Percentiles rank a stretch among this genome's conserved stretches.
Conservation (phyloP, 306 rosid genomes). For the Prunus persica region DNA sequence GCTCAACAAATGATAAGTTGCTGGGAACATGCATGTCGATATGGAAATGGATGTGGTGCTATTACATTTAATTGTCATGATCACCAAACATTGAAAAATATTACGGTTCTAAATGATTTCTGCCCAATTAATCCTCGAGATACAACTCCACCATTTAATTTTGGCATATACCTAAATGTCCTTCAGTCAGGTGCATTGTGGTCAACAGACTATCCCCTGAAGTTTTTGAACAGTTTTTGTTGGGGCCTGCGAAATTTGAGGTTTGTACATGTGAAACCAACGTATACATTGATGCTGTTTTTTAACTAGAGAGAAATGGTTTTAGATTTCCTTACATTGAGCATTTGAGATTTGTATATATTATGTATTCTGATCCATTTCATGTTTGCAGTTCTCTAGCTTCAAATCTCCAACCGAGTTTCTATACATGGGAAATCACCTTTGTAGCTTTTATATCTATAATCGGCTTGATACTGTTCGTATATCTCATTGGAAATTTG, state of each 20-base stretch:
- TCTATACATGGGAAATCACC: conserved; percentile 21
- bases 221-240: conserved; percentile 31
- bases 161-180: neutral
- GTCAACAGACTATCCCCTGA: conserved; percentile 15
- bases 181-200: conserved; percentile 15
- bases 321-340: too few species aligned
- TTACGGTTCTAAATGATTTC: neutral
- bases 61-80: neutral
- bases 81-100: neutral
- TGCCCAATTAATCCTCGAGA: neutral
- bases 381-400: conserved; percentile 5
- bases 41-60: neutral
- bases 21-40: conserved; percentile 2
- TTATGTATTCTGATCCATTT: neutral
- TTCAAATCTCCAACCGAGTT: conserved; percentile 25
- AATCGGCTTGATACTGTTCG: conserved; percentile 25
- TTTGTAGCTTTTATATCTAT: conserved; percentile 20
- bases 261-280: conserved; percentile 1
- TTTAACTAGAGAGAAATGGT: too few species aligned
- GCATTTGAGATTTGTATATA: too few species aligned
- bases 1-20: conserved; percentile 20
- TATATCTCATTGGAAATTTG: conserved; percentile 29
- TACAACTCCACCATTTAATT: neutral
- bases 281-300: too few species aligned
- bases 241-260: conserved; percentile 47